Base-by-base conservation (phyloP, 176 grass and related monocot genomes). In the Ampelocalamus luodianensis region DNA sequence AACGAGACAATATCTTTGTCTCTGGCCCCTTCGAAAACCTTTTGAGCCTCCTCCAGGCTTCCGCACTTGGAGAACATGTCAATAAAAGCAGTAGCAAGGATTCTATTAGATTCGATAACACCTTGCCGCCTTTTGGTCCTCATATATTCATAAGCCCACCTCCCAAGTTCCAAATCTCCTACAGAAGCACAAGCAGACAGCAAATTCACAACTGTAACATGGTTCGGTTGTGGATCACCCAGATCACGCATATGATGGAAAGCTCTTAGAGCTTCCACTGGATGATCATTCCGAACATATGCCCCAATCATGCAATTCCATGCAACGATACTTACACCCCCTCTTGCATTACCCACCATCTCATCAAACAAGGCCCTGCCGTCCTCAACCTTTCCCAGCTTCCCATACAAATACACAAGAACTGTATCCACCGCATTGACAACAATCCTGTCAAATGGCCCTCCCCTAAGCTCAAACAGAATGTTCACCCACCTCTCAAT, bases 41-140 rank as follows among this genome's bases (percentile, higher is more conserved):
- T 53, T 43, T 68, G 43, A 38, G 78, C 78, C 42, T 80, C 78
- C 17, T 54, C 63, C 37, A 80, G 48, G 34, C 78, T 80, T 49
- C 78, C 78, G 4, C 78, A 80, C 46, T 80, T 80, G 61, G 44
- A 68, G 48, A 68, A 80, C 78, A 80, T 80, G 63, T 80, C 78
- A 68, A 80, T 68, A 44, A 80, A 80, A 50, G 63, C 63, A 68
- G 78, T 80, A 8, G 63, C 42, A 9, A 80, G 78, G 20, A 80
- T 80, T 49, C 53, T 80, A 27, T 80, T 80, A 36, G 78, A 68
- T 29, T 80, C 63, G 2, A 54, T 32, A 23, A 80, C 43, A 23
- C 43, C 43, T 54, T 68, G 46, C 18, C 44, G 24, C 15, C 44
- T 50, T 51, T 68, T 54, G 8, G 60, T 68, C 34, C 51, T 80